A percentile compares a stretch with the other conserved stretches of the same genome.
Conservation (phyloP, 2,329 filamentous ascomycete species). For the Cercospora sp. region DNA sequence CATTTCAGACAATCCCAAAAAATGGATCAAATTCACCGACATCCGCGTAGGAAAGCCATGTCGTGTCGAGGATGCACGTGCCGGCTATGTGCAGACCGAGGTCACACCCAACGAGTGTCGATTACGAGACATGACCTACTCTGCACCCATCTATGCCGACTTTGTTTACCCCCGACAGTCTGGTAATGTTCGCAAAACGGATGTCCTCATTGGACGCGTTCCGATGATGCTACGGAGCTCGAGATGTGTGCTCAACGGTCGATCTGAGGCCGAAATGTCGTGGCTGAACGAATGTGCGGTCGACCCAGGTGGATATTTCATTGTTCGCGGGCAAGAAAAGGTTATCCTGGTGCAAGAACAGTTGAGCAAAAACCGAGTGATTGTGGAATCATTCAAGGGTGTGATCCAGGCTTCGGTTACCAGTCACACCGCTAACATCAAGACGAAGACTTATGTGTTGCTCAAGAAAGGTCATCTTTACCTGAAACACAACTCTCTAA, state of each 20-base stretch:
- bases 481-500: conserved; percentile 88
- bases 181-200: conserved; percentile 69
- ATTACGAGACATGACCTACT: conserved; percentile 95
- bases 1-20: conserved; percentile 87
- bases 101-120: conserved; percentile 96
- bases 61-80: conserved; percentile 71
- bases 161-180: conserved; percentile 85
- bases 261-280: conserved; percentile 85
- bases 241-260: conserved; percentile 82
- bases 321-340: conserved; percentile 96
- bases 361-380: conserved; percentile 97
- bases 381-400: conserved; percentile 94
- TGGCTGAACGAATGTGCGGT: conserved; percentile 91
- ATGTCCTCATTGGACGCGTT: conserved; percentile 81
- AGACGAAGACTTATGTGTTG: conserved; percentile 95
- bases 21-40: conserved; percentile 70
- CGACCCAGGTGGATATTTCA: conserved; percentile 96
- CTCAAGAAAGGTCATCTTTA: conserved; percentile 90
- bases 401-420: conserved; percentile 95
- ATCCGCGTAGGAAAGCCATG: conserved; percentile 83
- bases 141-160: conserved; percentile 89
- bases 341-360: conserved; percentile 98
- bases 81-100: conserved; percentile 63
- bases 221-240: conserved; percentile 97
- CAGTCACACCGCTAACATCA: conserved; percentile 94